Percentiles rank a stretch among this genome's conserved stretches.
These are phyloP conservation scores for Flueggea neowawraea DNA, from an alignment of 441 rosid species.

Conservation along the genomic window DNA sequence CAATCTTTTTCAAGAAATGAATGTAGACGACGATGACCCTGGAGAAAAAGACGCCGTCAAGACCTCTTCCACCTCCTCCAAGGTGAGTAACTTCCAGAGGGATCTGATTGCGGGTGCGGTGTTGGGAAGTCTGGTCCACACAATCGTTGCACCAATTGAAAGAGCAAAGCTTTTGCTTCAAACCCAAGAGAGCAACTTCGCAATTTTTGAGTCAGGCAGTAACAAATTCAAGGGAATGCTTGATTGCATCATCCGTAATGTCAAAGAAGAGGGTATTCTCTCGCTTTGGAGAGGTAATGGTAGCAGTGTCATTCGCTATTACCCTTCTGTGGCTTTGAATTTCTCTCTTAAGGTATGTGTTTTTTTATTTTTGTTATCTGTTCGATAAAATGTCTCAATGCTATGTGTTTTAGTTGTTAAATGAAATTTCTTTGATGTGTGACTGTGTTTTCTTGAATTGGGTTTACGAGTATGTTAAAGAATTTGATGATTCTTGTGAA, in stretches of 20 bases:
- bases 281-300: conserved; percentile 99
- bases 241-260: conserved; percentile 79
- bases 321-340: conserved; percentile 98
- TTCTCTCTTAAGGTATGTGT: conserved; percentile 75
- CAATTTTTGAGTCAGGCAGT: conserved; percentile 57
- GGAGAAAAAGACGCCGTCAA: conserved; percentile 22
- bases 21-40: conserved; percentile 44
- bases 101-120: conserved; percentile 91
- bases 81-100: conserved; percentile 59
- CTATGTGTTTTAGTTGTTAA: no score
- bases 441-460: background rate
- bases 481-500: background rate
- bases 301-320: conserved; percentile 83
- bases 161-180: conserved; percentile 87
- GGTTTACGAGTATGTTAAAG: background rate
- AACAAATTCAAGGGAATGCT: conserved; percentile 81
- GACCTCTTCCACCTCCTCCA: conserved; percentile 10
- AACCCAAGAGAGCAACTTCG: conserved; percentile 92
- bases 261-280: conserved; percentile 77
- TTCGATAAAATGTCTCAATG: conserved; percentile 25
- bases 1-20: conserved; percentile 22
- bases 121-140: conserved; percentile 93
- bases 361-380: background rate
- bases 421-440: no score
- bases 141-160: conserved; percentile 95